These are phyloP conservation scores for Trichosporon ovoides DNA, from an alignment of 1,284 basidiomycete genomes.

Conservation along the genomic window DNA sequence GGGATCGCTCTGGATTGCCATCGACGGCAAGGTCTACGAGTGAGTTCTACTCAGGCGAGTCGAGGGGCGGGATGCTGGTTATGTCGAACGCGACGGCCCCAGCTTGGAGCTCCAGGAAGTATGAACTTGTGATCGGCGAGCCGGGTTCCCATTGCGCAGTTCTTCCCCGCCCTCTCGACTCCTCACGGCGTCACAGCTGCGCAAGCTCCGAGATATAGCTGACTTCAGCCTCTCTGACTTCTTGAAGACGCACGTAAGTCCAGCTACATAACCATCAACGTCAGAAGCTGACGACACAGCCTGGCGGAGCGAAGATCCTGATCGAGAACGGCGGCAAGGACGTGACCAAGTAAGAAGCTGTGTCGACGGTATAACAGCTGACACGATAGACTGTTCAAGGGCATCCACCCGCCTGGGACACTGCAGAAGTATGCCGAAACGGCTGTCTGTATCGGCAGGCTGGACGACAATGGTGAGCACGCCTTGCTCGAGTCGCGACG, in stretches of 20 bases:
- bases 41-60: conserved; percentile 14
- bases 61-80: no score
- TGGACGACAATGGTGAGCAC: conserved; percentile 76
- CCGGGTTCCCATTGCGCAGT: not conserved
- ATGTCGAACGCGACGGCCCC: no score
- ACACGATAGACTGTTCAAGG: conserved; percentile 21
- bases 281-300: conserved; percentile 16
- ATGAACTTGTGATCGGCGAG: not conserved
- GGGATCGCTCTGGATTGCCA: conserved; percentile 32
- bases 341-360: conserved; percentile 21
- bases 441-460: conserved; percentile 67
- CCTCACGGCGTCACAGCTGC: not conserved
- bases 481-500: conserved; percentile 55
- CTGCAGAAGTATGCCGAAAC: conserved; percentile 23
- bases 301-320: conserved; percentile 34
- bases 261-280: not conserved
- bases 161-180: not conserved
- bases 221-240: conserved; percentile 30
- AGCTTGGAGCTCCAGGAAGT: not conserved
- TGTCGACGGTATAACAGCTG: conserved; percentile 3
- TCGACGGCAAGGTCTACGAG: conserved; percentile 44
- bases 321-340: conserved; percentile 35
- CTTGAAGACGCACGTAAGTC: conserved; percentile 20
- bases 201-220: not conserved
- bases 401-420: conserved; percentile 26